Conservation (phyloP, 1,284 basidiomycete genomes). For the Rhizoctonia solani region DNA sequence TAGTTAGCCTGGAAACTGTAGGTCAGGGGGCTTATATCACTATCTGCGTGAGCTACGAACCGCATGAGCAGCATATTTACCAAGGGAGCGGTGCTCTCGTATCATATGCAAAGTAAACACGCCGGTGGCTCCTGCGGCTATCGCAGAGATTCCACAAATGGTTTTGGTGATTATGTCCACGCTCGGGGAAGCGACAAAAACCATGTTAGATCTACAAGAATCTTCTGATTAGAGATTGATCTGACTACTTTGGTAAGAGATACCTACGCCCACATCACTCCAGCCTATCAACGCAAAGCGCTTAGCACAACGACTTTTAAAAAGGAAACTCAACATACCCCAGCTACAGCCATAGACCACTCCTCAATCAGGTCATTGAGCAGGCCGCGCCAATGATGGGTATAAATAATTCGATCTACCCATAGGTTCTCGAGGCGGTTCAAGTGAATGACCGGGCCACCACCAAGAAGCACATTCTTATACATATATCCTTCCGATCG, state of each 20-base stretch:
- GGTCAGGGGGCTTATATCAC: neutral
- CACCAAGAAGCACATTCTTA: constrained; percentile 3
- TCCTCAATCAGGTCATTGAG: constrained; percentile 16
- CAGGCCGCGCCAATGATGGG: constrained; percentile 32
- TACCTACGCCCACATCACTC: constrained; percentile 34
- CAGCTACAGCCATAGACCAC: constrained; percentile 19
- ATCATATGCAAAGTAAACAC: constrained; percentile 14
- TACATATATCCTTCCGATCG: constrained; percentile 1
- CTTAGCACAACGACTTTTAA: neutral
- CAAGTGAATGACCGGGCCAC: constrained; percentile 31
- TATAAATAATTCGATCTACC: constrained; percentile 32
- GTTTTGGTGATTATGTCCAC: constrained; percentile 3
- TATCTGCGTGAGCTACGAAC: neutral
- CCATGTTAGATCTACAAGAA: constrained; percentile 19
- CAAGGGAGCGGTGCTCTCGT: constrained; percentile 21
- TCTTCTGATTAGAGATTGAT: neutral
- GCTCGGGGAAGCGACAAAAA: constrained; percentile 11
- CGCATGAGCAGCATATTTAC: constrained; percentile 31
- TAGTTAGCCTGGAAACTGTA: constrained; percentile 20
- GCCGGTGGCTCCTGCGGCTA: constrained; percentile 7
- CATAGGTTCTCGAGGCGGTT: constrained; percentile 30
- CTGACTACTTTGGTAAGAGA: neutral
- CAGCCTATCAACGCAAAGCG: constrained; percentile 7
- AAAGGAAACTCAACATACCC: neutral
- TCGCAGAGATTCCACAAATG: constrained; percentile 15